Conservation (phyloP, 2,329 filamentous ascomycete species). For the Bipolaris victoriae region DNA sequence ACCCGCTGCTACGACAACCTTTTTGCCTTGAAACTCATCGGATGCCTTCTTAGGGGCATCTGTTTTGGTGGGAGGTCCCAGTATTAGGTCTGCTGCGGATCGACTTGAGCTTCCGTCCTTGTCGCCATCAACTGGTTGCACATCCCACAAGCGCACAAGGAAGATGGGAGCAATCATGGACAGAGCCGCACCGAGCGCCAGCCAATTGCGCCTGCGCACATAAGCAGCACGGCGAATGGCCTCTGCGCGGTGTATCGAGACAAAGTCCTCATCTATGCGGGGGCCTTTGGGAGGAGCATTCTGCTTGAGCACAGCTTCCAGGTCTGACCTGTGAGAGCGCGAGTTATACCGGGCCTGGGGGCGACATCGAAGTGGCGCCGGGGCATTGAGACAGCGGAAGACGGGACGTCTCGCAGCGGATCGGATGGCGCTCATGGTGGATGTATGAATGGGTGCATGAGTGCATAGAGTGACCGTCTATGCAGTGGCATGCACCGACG, state of each 20-base stretch:
- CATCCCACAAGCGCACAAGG: slow-evolving; percentile 42
- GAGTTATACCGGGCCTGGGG: slow-evolving; percentile 28
- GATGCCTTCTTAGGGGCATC: slow-evolving; percentile 40
- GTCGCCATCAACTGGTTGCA: slow-evolving; percentile 26
- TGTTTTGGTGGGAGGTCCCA: slow-evolving; percentile 34
- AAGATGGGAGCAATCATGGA: slow-evolving; percentile 49
- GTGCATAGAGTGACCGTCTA: neutral
- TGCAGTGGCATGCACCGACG: neutral
- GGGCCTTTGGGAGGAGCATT: slow-evolving; percentile 15
- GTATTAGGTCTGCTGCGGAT: slow-evolving; percentile 33
- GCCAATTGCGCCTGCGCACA: slow-evolving; percentile 41
- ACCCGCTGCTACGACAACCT: slow-evolving; percentile 66
- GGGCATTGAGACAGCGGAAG: slow-evolving; percentile 36
- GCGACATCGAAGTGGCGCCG: slow-evolving; percentile 18
- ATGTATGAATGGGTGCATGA: slow-evolving; percentile 3
- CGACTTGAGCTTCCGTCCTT: slow-evolving; percentile 31
- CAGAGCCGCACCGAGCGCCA: slow-evolving; percentile 42
- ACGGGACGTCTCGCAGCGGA: slow-evolving; percentile 38
- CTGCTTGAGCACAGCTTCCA: slow-evolving; percentile 22
- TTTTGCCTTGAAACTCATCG: slow-evolving; percentile 59
- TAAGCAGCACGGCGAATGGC: slow-evolving; percentile 36
- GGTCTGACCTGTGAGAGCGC: slow-evolving; percentile 20
- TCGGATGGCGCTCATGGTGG: slow-evolving; percentile 41
- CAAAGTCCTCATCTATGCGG: slow-evolving; percentile 33
- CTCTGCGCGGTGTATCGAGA: slow-evolving; percentile 45